phyloP scores from a whole-genome alignment of 2,329 filamentous ascomycete species.

The Xenoacremonium recifei region DNA sequence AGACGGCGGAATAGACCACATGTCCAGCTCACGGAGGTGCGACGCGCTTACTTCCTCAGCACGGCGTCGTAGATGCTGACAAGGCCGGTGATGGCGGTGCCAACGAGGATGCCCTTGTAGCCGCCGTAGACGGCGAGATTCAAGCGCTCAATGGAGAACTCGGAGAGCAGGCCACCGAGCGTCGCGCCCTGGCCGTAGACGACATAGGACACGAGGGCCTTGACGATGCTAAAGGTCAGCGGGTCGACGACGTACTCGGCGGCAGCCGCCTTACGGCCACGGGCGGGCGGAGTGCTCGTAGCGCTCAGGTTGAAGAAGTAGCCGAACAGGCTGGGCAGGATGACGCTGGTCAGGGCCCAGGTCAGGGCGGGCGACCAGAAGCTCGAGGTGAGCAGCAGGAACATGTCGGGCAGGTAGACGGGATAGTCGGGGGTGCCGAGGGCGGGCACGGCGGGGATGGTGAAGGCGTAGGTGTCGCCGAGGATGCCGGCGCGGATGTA shows the following conservation, averaged over 20 bases:
- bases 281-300: constrained; percentile 40
- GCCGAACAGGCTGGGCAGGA: constrained; percentile 68
- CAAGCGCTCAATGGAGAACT: constrained; percentile 60
- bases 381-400: constrained; percentile 67
- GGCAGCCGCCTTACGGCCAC: constrained; percentile 40
- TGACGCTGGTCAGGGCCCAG: constrained; percentile 71
- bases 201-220: constrained; percentile 77
- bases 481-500: constrained; percentile 70
- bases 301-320: constrained; percentile 89
- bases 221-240: constrained; percentile 84
- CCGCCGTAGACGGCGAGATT: constrained; percentile 68
- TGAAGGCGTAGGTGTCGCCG: constrained; percentile 69
- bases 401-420: constrained; percentile 76
- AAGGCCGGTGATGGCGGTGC: constrained; percentile 65
- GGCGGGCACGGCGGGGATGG: constrained; percentile 60
- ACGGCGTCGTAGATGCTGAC: constrained; percentile 77
- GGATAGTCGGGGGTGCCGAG: constrained; percentile 57
- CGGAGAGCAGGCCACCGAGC: constrained; percentile 60
- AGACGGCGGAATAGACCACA: no score
- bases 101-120: constrained; percentile 67
- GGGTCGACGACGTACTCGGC: constrained; percentile 72
- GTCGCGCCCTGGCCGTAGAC: constrained; percentile 70
- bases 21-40: background rate
- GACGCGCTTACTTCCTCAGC: constrained; percentile 58
- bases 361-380: constrained; percentile 84